A percentile compares a stretch with the other conserved stretches of the same genome.
Evolutionary conservation across 1,284 basidiomycete species (phyloP).

Genomic region (Apiotrichum siamense): DNA sequence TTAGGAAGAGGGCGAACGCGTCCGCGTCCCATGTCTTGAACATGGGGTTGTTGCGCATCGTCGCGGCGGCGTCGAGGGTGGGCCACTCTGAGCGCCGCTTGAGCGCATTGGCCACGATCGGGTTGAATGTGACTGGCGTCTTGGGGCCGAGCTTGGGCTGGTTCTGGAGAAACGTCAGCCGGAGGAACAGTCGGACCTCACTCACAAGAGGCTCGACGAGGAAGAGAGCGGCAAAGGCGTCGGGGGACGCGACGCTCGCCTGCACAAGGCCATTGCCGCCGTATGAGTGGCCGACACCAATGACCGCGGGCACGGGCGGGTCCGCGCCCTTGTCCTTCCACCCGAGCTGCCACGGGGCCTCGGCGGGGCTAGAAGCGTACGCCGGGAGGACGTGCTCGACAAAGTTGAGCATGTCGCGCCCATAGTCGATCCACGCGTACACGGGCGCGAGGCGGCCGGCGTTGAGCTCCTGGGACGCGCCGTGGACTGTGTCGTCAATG

Average conservation of each 20-base stretch:
- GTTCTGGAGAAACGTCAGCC: not conserved
- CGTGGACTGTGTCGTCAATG: conserved; percentile 70
- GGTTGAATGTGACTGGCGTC: not conserved
- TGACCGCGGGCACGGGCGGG: conserved; percentile 8
- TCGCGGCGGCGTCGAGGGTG: conserved; percentile 53
- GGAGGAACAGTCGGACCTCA: not conserved
- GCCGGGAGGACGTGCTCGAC: conserved; percentile 49
- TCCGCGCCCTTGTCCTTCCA: conserved; percentile 2
- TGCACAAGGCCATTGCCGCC: conserved; percentile 63
- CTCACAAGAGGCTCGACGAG: conserved; percentile 65
- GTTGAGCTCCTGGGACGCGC: conserved; percentile 66
- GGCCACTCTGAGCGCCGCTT: conserved; percentile 60
- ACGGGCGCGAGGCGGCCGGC: conserved; percentile 49
- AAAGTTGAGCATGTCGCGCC: conserved; percentile 44
- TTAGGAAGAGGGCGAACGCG: conserved; percentile 58
- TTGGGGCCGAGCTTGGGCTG: not conserved
- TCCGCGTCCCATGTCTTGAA: conserved; percentile 51
- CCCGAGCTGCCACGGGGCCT: conserved; percentile 6
- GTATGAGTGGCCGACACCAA: conserved; percentile 74
- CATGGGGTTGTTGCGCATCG: conserved; percentile 51
- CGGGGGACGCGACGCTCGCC: conserved; percentile 59
- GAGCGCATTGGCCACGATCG: conserved; percentile 51
- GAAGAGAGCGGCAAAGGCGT: conserved; percentile 64
- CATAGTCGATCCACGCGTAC: conserved; percentile 38
- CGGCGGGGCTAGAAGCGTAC: not conserved